Base-by-base conservation (phyloP, 306 rosid genomes). In the Fragaria vesca region DNA sequence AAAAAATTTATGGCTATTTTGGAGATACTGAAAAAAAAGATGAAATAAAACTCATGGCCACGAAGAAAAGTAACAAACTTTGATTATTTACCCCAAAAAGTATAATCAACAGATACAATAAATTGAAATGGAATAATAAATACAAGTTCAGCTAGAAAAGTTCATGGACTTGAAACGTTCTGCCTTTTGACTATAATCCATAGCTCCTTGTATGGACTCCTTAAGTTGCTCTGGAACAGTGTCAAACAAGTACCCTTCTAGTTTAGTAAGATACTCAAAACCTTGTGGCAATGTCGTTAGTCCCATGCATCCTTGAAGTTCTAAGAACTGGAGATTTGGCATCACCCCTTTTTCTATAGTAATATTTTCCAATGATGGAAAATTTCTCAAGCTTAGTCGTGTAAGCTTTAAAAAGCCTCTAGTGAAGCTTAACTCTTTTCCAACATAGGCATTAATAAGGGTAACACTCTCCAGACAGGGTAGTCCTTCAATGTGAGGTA, bases 321-420 rank as follows among this genome's bases (percentile, higher is more conserved):
- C 0, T 1, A 80, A 24, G 12, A 3, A 8, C 20, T 16, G 28
- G n/a, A 80, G 68, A 66, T n/a, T 34, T 1, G 24, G 62, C 76
- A 80, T 74, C 50, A 57, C 79, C n/a, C 75, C 42, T 6, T 32
- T 15, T n/a, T 12, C 60, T 36, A 66, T 80, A n/a, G n/a, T n/a
- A n/a, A n/a, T n/a, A n/a, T n/a, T n/a, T 3, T 43, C 10, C 70
- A 80, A 55, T 8, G 52, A 16, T 34, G 81, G 81, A 34, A 60
- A 46, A 8, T 30, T 58, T 0, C 3, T 3, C 21, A 78, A 58
- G 24, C 3, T 4, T 47, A 78, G 61, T 10, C 4, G 5, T 5
- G 51, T 60, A 18, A 78, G 81, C 63, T 78, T 78, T n/a, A 8
- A 6, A 58, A 78, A 69, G 32, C 81, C 81, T 32, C 28, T 13